Conservation (phyloP, 495 filamentous ascomycete species). For the Extremus antarcticus region DNA sequence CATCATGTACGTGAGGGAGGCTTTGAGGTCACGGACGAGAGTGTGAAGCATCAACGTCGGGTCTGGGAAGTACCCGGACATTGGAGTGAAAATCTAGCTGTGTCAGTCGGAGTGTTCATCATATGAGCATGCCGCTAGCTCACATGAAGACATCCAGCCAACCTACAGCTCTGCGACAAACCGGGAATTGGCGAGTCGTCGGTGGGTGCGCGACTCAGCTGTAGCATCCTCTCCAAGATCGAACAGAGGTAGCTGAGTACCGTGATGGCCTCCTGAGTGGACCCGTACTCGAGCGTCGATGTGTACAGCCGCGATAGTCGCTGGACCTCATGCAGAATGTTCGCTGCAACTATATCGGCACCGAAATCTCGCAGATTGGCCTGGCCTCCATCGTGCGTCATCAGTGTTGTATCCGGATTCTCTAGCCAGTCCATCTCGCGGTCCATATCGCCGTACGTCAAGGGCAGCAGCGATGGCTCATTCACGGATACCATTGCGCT, state of each 20-base stretch:
- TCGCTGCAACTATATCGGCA: not conserved
- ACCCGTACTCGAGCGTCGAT: slow-evolving; percentile 3
- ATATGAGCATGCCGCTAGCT: too few relatives aligned
- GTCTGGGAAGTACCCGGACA: slow-evolving; percentile 16
- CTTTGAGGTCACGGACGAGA: slow-evolving; percentile 13
- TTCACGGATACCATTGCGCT: slow-evolving; percentile 17
- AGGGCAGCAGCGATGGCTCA: slow-evolving; percentile 9
- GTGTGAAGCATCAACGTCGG: slow-evolving; percentile 16
- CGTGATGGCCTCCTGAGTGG: slow-evolving; percentile 5
- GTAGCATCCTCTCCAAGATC: slow-evolving; percentile 5
- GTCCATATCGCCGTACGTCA: slow-evolving; percentile 5
- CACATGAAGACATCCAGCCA: slow-evolving; percentile 9
- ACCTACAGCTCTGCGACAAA: slow-evolving; percentile 7
- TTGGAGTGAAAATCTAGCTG: slow-evolving; percentile 4
- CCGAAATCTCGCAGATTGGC: slow-evolving; percentile 6
- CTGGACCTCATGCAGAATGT: slow-evolving; percentile 17
- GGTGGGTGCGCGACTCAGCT: not conserved
- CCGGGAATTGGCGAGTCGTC: slow-evolving; percentile 8
- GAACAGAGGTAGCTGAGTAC: slow-evolving; percentile 6
- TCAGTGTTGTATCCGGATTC: slow-evolving; percentile 3
- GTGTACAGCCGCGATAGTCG: slow-evolving; percentile 13
- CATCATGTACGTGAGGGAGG: slow-evolving; percentile 7
- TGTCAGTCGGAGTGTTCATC: not conserved
- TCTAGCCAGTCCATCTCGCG: slow-evolving; percentile 4
- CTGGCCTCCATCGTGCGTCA: slow-evolving; percentile 8